phyloP scores from a whole-genome alignment of 257 asterid genomes.

The Petrea volubilis region DNA sequence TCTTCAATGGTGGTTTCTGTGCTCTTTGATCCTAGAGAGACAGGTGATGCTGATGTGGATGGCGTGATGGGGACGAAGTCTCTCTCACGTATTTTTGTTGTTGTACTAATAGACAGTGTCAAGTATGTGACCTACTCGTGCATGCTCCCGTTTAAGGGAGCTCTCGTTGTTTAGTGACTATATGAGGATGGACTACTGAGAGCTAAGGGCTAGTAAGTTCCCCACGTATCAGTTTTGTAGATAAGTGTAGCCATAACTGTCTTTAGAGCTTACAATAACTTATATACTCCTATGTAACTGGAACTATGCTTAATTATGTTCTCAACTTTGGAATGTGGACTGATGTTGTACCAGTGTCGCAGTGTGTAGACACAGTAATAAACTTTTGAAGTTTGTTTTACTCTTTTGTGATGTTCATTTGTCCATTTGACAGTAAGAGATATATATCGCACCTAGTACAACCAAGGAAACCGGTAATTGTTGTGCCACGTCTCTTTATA shows the following conservation, averaged over 20 bases:
- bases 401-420: no score
- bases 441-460: no score
- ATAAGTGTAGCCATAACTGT: constrained; percentile 26
- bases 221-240: constrained; percentile 58
- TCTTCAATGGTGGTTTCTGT: constrained; percentile 96
- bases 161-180: constrained; percentile 62
- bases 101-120: constrained; percentile 83
- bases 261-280: constrained; percentile 30
- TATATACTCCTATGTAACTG: constrained; percentile 28
- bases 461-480: no score
- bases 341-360: constrained; percentile 22
- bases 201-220: background rate
- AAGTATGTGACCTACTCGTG: constrained; percentile 96
- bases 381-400: background rate
- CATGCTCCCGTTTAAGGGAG: constrained; percentile 84
- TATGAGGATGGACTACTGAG: constrained; percentile 33
- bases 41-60: constrained; percentile 69
- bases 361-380: constrained; percentile 11
- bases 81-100: constrained; percentile 78
- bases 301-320: constrained; percentile 11
- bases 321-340: background rate
- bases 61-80: constrained; percentile 79
- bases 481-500: no score
- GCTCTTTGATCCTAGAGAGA: constrained; percentile 92
- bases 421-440: no score